phyloP scores from a whole-genome alignment of 257 asterid species.

The Cinchona pubescens region DNA sequence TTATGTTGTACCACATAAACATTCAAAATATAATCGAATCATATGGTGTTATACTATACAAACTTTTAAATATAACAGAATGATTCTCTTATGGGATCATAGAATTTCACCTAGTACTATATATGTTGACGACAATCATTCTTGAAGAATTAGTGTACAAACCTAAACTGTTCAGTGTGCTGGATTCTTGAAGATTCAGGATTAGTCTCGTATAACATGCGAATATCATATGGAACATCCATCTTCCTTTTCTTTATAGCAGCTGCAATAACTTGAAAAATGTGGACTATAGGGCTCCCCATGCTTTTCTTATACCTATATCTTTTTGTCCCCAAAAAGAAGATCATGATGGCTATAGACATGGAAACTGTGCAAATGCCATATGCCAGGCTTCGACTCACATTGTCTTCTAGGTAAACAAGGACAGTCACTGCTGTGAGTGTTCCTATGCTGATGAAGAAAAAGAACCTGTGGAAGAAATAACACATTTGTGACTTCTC shows the following conservation, averaged over 20 bases:
- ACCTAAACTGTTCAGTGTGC: slow-evolving; percentile 69
- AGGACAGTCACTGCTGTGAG: slow-evolving; percentile 77
- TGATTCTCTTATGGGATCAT: too few species aligned
- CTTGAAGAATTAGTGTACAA: slow-evolving; percentile 1
- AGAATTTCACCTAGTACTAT: too few species aligned
- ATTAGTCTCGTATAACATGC: slow-evolving; percentile 53
- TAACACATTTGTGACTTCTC: slow-evolving; percentile 78
- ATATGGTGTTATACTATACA: too few species aligned
- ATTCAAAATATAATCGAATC: too few species aligned
- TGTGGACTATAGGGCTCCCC: slow-evolving; percentile 79
- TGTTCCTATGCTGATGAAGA: slow-evolving; percentile 87
- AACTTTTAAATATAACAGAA: too few species aligned
- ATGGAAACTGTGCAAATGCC: slow-evolving; percentile 71
- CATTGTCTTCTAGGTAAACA: slow-evolving; percentile 77
- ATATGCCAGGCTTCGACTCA: slow-evolving; percentile 67
- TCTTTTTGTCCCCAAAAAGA: slow-evolving; percentile 56
- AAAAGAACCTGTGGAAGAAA: slow-evolving; percentile 87
- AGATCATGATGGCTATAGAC: slow-evolving; percentile 50
- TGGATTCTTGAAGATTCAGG: slow-evolving; percentile 58
- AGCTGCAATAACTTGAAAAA: slow-evolving; percentile 63
- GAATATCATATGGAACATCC: slow-evolving; percentile 48
- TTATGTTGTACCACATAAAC: too few species aligned
- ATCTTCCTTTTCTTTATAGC: slow-evolving; percentile 55
- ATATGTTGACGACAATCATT: neutral
- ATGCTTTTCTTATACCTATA: slow-evolving; percentile 69